A percentile compares a stretch with the other conserved stretches of the same genome.
phyloP scores from a whole-genome alignment of 352 stramenopile species.

The Globisporangium recalcitrans region DNA sequence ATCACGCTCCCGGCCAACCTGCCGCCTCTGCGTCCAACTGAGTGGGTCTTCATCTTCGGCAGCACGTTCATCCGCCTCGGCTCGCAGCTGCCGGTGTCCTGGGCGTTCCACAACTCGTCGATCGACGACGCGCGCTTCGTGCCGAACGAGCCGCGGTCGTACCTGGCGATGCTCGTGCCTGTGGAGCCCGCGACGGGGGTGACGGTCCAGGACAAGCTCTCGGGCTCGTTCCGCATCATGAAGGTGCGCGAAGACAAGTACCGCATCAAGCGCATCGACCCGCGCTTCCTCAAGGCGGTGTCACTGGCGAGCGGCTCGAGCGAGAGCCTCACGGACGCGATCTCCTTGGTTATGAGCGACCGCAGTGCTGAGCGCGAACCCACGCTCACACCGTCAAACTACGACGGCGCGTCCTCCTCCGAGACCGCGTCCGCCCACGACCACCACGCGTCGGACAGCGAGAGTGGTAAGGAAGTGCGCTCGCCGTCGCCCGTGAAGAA shows the following conservation, averaged over 20 bases:
- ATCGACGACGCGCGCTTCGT: slow-evolving; percentile 71
- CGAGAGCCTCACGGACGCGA: slow-evolving; percentile 34
- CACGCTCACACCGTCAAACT: slow-evolving; percentile 12
- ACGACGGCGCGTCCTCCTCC: slow-evolving; percentile 1
- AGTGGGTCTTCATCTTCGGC: slow-evolving; percentile 54
- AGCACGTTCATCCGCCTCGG: slow-evolving; percentile 35
- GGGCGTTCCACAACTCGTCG: slow-evolving; percentile 61
- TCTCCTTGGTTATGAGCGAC: slow-evolving; percentile 27
- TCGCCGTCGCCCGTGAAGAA: slow-evolving; percentile 46
- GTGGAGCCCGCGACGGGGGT: slow-evolving; percentile 41
- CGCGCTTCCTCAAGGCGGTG: slow-evolving; percentile 34
- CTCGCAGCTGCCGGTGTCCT: slow-evolving; percentile 52
- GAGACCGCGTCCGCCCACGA: slow-evolving; percentile 16
- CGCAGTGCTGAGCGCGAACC: slow-evolving; percentile 14
- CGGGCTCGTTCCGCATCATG: slow-evolving; percentile 63
- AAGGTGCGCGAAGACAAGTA: slow-evolving; percentile 55
- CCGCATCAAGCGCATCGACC: slow-evolving; percentile 51
- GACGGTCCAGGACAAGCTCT: slow-evolving; percentile 67
- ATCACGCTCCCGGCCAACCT: slow-evolving; percentile 42
- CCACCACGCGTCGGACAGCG: slow-evolving; percentile 26
- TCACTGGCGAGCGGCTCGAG: slow-evolving; percentile 19
- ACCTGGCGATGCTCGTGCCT: slow-evolving; percentile 36
- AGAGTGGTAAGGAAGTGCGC: slow-evolving; percentile 34
- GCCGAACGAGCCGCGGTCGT: slow-evolving; percentile 54
- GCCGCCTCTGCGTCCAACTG: slow-evolving; percentile 30